Conservation (phyloP, 176 grass and related monocot genomes). For the Oryza glumipatula region DNA sequence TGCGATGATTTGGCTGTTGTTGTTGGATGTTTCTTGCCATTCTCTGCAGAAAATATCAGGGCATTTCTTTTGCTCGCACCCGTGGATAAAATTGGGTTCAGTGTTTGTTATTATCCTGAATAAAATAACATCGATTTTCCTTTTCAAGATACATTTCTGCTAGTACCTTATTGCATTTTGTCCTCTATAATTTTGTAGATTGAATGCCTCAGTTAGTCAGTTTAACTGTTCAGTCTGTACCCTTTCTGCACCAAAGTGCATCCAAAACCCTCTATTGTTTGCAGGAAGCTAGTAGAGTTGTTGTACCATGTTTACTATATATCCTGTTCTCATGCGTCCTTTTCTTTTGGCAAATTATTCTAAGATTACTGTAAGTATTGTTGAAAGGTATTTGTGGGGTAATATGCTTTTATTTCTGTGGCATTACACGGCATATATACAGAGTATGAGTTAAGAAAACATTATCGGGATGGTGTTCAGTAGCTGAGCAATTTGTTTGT, state of each 20-base stretch:
- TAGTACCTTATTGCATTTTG: not conserved
- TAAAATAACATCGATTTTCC: no score
- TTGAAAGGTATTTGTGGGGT: not conserved
- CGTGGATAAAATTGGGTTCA: not conserved
- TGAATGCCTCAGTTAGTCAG: not conserved
- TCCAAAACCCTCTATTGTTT: not conserved
- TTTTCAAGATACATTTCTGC: constrained; percentile 1
- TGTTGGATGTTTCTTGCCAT: not conserved
- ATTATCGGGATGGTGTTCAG: not conserved
- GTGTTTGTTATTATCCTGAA: not conserved
- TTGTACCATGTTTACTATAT: not conserved
- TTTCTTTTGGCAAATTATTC: constrained; percentile 18
- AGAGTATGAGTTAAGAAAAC: not conserved
- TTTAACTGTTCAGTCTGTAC: no score
- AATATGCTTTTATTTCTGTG: not conserved
- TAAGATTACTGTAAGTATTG: not conserved
- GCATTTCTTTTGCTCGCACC: not conserved
- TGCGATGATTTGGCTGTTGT: not conserved
- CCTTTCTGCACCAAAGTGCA: constrained; percentile 2
- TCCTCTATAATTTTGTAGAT: not conserved
- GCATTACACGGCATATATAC: not conserved
- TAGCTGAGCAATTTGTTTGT: constrained; percentile 1
- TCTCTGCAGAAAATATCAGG: not conserved
- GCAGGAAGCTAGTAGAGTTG: not conserved
- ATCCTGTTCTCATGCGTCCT: not conserved